phyloP scores from a whole-genome alignment of 805 yeast species.

The Saturnispora saitoi region DNA sequence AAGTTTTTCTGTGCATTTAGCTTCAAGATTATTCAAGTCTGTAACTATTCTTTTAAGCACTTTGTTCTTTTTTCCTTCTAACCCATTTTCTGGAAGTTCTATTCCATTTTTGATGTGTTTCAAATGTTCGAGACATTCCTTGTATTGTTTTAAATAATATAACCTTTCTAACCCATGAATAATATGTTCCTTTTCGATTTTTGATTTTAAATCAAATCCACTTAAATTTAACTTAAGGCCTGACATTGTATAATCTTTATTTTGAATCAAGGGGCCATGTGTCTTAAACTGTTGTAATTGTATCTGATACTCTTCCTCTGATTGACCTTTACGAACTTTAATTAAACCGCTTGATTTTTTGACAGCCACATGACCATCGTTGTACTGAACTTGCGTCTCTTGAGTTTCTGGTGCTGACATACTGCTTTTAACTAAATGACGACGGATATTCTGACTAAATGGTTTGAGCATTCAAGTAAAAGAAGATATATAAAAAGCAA shows the following conservation, averaged over 20 bases:
- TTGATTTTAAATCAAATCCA: slow-evolving; percentile 27
- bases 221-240: slow-evolving; percentile 20
- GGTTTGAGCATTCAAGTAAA: not conserved
- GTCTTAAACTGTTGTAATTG: slow-evolving; percentile 44
- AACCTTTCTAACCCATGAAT: slow-evolving; percentile 55
- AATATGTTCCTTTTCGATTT: slow-evolving; percentile 47
- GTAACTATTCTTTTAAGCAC: slow-evolving; percentile 42
- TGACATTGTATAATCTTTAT: not conserved
- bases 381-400: slow-evolving; percentile 15
- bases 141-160: slow-evolving; percentile 47
- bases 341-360: slow-evolving; percentile 38
- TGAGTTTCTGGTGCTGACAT: slow-evolving; percentile 2
- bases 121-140: slow-evolving; percentile 40
- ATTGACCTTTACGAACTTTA: slow-evolving; percentile 58
- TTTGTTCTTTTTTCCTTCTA: slow-evolving; percentile 29
- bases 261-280: slow-evolving; percentile 43
- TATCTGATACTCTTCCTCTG: slow-evolving; percentile 48
- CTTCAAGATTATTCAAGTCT: slow-evolving; percentile 41
- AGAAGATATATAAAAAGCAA: not conserved
- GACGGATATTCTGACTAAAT: not conserved
- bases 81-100: slow-evolving; percentile 18
- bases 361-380: slow-evolving; percentile 36
- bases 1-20: slow-evolving; percentile 26
- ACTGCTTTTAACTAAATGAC: not conserved
- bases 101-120: slow-evolving; percentile 25